A percentile compares a stretch with the other conserved stretches of the same genome.
Conservation (phyloP, 2,329 filamentous ascomycete species). For the Teratosphaeriaceae sp. region DNA sequence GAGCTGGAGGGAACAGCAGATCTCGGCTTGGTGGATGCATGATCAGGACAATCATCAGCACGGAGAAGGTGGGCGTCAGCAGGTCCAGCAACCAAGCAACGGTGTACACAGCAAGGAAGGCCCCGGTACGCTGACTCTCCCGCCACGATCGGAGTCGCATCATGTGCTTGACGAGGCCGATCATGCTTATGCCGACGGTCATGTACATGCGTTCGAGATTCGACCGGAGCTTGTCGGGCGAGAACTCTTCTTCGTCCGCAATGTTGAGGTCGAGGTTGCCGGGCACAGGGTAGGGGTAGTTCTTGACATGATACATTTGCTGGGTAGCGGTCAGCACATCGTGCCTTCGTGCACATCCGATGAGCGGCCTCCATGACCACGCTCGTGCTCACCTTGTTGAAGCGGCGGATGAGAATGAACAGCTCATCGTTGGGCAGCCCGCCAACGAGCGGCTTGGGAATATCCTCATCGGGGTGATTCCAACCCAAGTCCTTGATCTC, state of each 20-base stretch:
- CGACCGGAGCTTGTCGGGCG: conserved; percentile 71
- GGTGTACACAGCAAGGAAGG: conserved; percentile 57
- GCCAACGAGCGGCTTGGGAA: conserved; percentile 56
- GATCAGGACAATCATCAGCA: conserved; percentile 59
- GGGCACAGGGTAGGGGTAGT: conserved; percentile 52
- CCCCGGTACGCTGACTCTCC: conserved; percentile 60
- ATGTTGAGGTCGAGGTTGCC: conserved; percentile 73
- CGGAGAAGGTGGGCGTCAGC: conserved; percentile 55
- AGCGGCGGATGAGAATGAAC: conserved; percentile 64
- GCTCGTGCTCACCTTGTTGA: conserved; percentile 62
- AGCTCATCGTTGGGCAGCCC: conserved; percentile 66
- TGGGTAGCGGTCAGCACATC: conserved; percentile 25
- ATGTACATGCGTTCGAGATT: conserved; percentile 78
- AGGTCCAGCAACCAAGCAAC: conserved; percentile 67
- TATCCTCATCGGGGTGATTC: conserved; percentile 53
- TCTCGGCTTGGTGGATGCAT: conserved; percentile 56
- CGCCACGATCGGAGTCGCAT: conserved; percentile 72
- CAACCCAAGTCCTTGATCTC: conserved; percentile 64
- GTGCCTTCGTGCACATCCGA: too few relatives aligned
- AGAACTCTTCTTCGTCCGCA: conserved; percentile 76
- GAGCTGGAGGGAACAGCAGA: conserved; percentile 68
- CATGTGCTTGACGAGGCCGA: conserved; percentile 65
- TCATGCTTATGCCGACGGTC: conserved; percentile 62
- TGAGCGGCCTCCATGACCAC: too few relatives aligned
- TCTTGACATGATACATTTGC: conserved; percentile 67